Conservation (phyloP, 225 moss, liverwort and hornwort species). For the Physcomitrellopsis africana region DNA sequence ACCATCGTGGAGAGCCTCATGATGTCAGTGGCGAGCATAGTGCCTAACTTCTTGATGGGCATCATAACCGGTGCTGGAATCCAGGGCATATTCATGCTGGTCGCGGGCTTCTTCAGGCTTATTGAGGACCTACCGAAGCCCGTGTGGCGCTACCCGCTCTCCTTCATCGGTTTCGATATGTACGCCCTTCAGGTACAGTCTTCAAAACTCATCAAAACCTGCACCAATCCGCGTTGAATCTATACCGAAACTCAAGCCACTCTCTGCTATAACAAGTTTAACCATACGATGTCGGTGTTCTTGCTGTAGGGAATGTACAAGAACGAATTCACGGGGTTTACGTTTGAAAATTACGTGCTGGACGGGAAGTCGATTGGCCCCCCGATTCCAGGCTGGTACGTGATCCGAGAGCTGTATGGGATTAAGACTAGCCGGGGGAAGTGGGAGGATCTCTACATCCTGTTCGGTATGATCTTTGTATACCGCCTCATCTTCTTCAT, state of each 20-base stretch:
- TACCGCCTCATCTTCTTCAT: constrained; percentile 85
- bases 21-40: constrained; percentile 89
- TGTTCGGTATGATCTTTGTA: constrained; percentile 59
- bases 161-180: constrained; percentile 57
- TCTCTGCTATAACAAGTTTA: neutral
- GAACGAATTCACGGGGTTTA: constrained; percentile 75
- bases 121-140: constrained; percentile 62
- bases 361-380: constrained; percentile 50
- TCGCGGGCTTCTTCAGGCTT: constrained; percentile 59
- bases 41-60: constrained; percentile 95
- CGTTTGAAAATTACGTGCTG: constrained; percentile 54
- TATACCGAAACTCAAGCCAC: neutral
- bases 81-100: constrained; percentile 85
- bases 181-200: constrained; percentile 59
- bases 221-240: neutral
- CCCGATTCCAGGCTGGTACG: constrained; percentile 64
- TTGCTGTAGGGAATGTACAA: constrained; percentile 66
- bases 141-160: constrained; percentile 60
- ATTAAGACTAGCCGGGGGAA: constrained; percentile 50
- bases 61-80: constrained; percentile 85
- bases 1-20: constrained; percentile 82
- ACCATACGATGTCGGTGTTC: too few relatives aligned
- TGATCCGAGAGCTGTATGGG: constrained; percentile 65
- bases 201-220: neutral
- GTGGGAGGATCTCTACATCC: constrained; percentile 71